phyloP scores from a whole-genome alignment of 2,329 filamentous ascomycete genomes.

The Scedosporium apiospermum region DNA sequence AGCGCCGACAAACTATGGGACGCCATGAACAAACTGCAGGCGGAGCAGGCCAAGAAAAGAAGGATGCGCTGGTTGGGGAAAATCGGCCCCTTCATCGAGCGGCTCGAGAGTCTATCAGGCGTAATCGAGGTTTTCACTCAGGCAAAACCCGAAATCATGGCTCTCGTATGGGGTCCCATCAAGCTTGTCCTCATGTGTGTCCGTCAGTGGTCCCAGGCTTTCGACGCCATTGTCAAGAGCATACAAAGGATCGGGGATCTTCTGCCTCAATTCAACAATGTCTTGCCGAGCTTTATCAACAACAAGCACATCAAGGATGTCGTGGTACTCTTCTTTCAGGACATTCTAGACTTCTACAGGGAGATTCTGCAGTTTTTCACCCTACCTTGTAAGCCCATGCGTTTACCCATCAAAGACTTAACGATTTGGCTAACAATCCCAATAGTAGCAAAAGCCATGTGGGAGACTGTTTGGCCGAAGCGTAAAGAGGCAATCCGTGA shows the following conservation, averaged over 20 bases:
- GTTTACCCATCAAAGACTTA: background rate
- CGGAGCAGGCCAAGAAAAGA: background rate
- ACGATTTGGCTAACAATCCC: too few species aligned
- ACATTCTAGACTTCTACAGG: constrained; percentile 1
- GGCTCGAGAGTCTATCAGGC: background rate
- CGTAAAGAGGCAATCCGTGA: background rate
- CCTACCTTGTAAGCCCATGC: background rate
- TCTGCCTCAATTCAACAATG: background rate
- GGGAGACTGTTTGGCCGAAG: background rate
- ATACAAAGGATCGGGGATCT: background rate
- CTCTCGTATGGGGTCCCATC: background rate
- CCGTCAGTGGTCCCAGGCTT: background rate
- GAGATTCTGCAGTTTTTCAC: background rate
- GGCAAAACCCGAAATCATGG: background rate
- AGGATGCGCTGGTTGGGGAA: background rate
- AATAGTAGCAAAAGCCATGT: background rate
- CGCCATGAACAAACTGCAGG: background rate
- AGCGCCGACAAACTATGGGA: background rate
- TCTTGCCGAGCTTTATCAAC: background rate
- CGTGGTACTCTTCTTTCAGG: background rate
- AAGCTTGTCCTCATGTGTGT: background rate
- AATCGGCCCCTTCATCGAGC: background rate
- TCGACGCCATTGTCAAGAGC: background rate
- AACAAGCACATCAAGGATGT: background rate
- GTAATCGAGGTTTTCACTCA: background rate